Conservation (phyloP, 441 rosid species). For the Brassica balearica region DNA sequence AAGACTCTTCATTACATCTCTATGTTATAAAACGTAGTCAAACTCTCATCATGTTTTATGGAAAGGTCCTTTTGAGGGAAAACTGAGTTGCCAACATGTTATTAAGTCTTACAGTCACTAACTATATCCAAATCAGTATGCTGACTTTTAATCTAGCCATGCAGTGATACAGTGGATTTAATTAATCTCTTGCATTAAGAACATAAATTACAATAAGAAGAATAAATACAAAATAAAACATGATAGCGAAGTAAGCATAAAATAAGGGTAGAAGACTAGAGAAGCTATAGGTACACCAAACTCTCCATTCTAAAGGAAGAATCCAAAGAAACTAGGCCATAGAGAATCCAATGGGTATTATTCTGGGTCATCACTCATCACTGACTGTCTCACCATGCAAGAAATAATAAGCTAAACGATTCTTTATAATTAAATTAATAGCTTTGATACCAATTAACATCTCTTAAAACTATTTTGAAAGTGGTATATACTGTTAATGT, state of each 20-base stretch:
- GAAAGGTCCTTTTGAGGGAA: slow-evolving; percentile 62
- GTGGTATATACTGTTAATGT: background rate
- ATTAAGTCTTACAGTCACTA: background rate
- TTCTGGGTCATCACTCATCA: background rate
- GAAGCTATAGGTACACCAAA: slow-evolving; percentile 51
- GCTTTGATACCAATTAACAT: background rate
- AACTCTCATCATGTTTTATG: slow-evolving; percentile 47
- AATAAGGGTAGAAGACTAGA: slow-evolving; percentile 19
- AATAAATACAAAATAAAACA: background rate
- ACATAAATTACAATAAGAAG: background rate
- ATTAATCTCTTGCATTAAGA: background rate
- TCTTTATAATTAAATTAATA: background rate
- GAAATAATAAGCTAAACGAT: background rate
- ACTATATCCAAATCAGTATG: background rate
- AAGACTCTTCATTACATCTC: slow-evolving; percentile 11
- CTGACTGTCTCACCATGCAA: background rate
- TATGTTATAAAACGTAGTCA: slow-evolving; percentile 6
- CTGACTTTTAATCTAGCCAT: slow-evolving; percentile 5
- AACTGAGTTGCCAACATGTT: slow-evolving; percentile 58
- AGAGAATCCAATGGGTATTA: slow-evolving; percentile 39
- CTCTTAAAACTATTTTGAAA: background rate
- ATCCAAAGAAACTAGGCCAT: slow-evolving; percentile 46
- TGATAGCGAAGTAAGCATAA: slow-evolving; percentile 19
- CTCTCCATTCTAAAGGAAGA: slow-evolving; percentile 38
- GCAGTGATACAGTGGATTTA: background rate